These are phyloP conservation scores for Metschnikowia amazonensis DNA, from an alignment of 805 yeast species.

Conservation along the genomic window DNA sequence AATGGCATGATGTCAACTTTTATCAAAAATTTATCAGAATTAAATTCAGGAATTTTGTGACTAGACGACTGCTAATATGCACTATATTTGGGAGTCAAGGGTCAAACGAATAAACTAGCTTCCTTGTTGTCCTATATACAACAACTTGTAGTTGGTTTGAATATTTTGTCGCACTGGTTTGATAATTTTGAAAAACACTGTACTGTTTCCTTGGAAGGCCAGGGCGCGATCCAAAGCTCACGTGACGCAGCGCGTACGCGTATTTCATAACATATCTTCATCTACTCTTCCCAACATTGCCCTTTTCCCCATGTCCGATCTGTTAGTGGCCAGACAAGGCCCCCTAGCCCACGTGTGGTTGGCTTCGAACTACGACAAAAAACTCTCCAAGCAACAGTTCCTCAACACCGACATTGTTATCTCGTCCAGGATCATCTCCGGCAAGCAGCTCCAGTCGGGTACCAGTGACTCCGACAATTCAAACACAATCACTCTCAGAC, in stretches of 20 bases:
- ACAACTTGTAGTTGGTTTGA: too few relatives aligned
- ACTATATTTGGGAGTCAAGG: too few relatives aligned
- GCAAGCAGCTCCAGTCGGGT: constrained; percentile 52
- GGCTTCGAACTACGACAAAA: constrained; percentile 83
- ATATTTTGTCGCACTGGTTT: too few relatives aligned
- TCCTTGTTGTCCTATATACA: too few relatives aligned
- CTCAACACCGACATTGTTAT: constrained; percentile 66
- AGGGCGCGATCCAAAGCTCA: too few relatives aligned
- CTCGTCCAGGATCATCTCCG: constrained; percentile 42
- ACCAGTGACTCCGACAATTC: constrained; percentile 11
- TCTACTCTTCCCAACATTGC: neutral
- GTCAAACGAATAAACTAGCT: too few relatives aligned
- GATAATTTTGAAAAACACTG: too few relatives aligned
- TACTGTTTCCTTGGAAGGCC: too few relatives aligned
- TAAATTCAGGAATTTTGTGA: too few relatives aligned
- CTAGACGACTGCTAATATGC: too few relatives aligned
- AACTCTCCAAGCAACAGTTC: constrained; percentile 66
- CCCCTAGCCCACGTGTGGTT: constrained; percentile 90
- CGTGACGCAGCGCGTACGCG: constrained; percentile 5
- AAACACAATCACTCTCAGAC: constrained; percentile 66
- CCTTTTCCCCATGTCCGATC: constrained; percentile 13
- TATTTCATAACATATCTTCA: constrained; percentile 5
- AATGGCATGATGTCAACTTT: too few relatives aligned
- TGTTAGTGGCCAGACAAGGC: constrained; percentile 57
- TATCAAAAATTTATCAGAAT: too few relatives aligned